Evolutionary conservation across 2,329 filamentous ascomycete species (phyloP), one percentile per base, ranked within the genome.

Genomic region (Alternaria sp.): DNA sequence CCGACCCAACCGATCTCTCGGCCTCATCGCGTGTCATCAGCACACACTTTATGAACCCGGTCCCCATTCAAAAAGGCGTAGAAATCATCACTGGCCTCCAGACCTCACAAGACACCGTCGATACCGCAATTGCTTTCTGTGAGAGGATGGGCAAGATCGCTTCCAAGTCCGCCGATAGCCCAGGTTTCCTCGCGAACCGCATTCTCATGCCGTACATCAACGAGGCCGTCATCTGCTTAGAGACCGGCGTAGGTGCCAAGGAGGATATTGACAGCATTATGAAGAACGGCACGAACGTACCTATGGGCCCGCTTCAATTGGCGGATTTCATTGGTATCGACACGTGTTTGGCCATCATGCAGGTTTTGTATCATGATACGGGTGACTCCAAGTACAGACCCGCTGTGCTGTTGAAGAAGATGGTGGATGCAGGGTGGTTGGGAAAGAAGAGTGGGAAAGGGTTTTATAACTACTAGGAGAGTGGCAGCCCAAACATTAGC

Each of bases 161-260:
- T 0, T 96, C 94, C 4, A 87, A 92, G 30, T 97, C 93, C 14
- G 92, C 92, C 16, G 95, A 99, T 79, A 89, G 92, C 0, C 95
- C 95, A 0, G 95, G 95, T 1, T 99, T 99, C 83, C 84, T 99
- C 25, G 95, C 95, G 32, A 99, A 99, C 79, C 87, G 95, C 10
- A 99, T 99, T 63, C 83, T 99, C 61, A 99, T 99, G 95, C 95
- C 95, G 0, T 99, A 99, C 78, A 97, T 99, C 83, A 99, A 99
- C 78, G 95, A 99, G 82, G 95, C 96, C 9, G 85, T 99, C 70
- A 94, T 97, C 66, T 99, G 95, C 80, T 85, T 99, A 14, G 95
- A 99, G 82, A 97, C 95, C 0, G 92, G 92, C 3, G 89, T 99
- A 0, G 95, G 95, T 18, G 86, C 88, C 66, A 90, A 92, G 70